Base-by-base conservation (phyloP, 257 asterid genomes). In the Plantago elongata region DNA sequence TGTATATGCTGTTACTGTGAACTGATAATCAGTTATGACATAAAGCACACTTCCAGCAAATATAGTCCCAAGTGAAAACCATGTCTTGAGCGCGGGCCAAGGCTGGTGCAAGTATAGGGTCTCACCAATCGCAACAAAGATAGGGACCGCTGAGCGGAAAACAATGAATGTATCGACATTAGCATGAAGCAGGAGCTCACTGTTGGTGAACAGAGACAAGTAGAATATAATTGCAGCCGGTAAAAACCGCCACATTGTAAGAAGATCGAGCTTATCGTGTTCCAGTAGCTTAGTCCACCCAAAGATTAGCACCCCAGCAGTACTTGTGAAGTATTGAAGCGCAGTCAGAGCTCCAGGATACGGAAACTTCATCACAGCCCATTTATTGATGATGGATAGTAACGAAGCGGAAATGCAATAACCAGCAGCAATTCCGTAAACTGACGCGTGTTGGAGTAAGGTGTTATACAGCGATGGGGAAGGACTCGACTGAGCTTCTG, bases 361-460 rank as follows among this genome's bases (percentile, higher is more conserved):
- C 10, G 97, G 98, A 54, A 92, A 92, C 75, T 79, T 92, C 98
- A 88, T 92, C 18, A 92, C 79, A 16, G 98, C 97, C 98, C 97
- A 92, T 81, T 92, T 89, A 65, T 89, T 92, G 72, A 92, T 92
- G 74, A 92, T 92, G 13, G 97, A 84, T 4, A 92, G 84, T 62
- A 92, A 68, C 5, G 95, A 86, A 30, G 97, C 98, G 7, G 98
- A 89, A 45, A 92, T 11, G 75, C 97, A 89, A 69, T 92, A 92
- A 14, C 97, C 98, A n/a, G 84, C 92, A 13, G 98, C 97, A 29
- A 92, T 61, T 46, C 98, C 98, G 65, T 92, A 92, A 16, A 89
- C 78, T 0, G 97, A 88, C 5, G 75, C 93, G 46, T 84, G 97
- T 56, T 78, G 92, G 74, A 86, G 73, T 54, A 92, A 70, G 72